Conservation (phyloP, 164 flowering plant genomes). For the Berberis thunbergii region DNA sequence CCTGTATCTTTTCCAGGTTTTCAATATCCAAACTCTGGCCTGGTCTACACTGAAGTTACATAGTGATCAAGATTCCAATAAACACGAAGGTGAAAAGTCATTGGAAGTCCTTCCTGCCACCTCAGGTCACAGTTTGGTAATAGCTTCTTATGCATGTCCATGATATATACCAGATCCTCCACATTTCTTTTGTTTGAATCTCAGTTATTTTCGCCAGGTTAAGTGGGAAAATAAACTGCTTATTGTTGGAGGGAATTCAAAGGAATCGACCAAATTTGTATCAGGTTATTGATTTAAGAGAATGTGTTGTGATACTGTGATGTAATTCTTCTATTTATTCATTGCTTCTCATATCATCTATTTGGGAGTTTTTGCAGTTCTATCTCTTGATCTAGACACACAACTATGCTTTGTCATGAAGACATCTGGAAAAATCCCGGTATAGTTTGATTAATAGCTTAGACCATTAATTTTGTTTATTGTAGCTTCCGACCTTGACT, state of each 20-base stretch:
- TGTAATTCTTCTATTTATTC: neutral
- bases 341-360: conserved; percentile 9
- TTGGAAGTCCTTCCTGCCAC: conserved; percentile 49
- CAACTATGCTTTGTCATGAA: conserved; percentile 40
- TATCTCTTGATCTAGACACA: conserved; percentile 61
- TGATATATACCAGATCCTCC: neutral
- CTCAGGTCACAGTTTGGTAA: conserved; percentile 78
- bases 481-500: too few relatives aligned
- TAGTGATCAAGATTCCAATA: conserved; percentile 21
- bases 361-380: conserved; percentile 42
- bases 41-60: conserved; percentile 57
- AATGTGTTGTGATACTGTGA: neutral
- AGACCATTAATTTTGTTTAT: too few relatives aligned
- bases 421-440: conserved; percentile 79
- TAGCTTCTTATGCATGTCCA: conserved; percentile 5
- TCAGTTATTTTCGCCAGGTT: conserved; percentile 36
- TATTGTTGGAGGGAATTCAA: conserved; percentile 64
- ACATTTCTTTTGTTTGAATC: neutral
- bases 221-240: conserved; percentile 66
- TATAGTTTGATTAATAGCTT: conserved; percentile 11
- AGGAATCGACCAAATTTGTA: conserved; percentile 33
- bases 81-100: conserved; percentile 17
- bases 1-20: conserved; percentile 35
- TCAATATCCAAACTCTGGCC: conserved; percentile 55
- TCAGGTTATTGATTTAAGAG: conserved; percentile 34